Evolutionary conservation across 257 asterid genomes (phyloP).

Genomic region (Mentha longifolia): DNA sequence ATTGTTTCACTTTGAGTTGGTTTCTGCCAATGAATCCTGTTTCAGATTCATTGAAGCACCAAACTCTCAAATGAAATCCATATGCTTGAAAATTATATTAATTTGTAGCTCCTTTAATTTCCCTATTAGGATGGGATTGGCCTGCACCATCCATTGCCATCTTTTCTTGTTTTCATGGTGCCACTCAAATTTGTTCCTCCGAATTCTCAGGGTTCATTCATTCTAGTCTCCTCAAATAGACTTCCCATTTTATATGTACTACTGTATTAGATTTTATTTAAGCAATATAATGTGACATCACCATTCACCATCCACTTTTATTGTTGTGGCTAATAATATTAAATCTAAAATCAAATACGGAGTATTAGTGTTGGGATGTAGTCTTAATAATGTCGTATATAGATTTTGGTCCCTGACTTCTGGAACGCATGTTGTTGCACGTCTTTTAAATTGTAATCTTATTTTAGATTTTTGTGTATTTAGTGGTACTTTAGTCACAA

Average conservation of each 20-base stretch:
- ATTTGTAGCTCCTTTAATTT: neutral
- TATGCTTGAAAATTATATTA: neutral
- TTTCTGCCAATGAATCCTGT: constrained; percentile 28
- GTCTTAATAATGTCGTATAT: too few species aligned
- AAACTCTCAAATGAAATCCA: constrained; percentile 4
- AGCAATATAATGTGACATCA: too few species aligned
- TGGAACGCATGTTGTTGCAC: too few species aligned
- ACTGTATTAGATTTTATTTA: too few species aligned
- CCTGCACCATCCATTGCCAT: constrained; percentile 29
- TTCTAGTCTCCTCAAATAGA: neutral
- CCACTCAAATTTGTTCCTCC: neutral
- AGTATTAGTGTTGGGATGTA: too few species aligned
- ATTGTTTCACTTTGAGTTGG: neutral
- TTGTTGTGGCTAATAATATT: too few species aligned
- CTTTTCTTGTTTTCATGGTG: neutral
- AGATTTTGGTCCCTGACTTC: too few species aligned
- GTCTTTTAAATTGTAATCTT: too few species aligned
- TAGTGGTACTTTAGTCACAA: too few species aligned
- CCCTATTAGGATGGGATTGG: constrained; percentile 30
- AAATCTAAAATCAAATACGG: too few species aligned
- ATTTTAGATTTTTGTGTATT: too few species aligned
- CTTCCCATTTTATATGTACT: neutral
- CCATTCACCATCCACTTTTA: too few species aligned
- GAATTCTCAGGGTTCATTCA: constrained; percentile 17
- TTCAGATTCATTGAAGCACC: constrained; percentile 26